Evolutionary conservation across 306 rosid genomes (phyloP).

Genomic region (Crotalaria pallida): DNA sequence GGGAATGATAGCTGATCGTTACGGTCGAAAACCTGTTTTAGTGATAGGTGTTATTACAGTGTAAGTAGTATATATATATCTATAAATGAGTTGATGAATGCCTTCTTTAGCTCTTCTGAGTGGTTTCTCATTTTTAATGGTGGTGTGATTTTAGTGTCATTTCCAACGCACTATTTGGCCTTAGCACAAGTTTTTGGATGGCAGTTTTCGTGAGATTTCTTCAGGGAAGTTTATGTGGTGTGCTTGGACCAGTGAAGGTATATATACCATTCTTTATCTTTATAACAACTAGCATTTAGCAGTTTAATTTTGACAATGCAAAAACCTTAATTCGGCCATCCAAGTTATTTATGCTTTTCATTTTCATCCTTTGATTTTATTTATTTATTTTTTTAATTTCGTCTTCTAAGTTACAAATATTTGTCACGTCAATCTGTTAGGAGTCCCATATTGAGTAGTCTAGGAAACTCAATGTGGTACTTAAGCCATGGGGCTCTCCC

Average conservation of each 20-base stretch:
- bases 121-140: neutral
- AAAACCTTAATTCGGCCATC: too few relatives aligned
- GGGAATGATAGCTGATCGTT: conserved; percentile 84
- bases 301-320: too few relatives aligned
- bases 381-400: too few relatives aligned
- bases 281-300: too few relatives aligned
- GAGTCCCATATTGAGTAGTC: too few relatives aligned
- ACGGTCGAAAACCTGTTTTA: conserved; percentile 77
- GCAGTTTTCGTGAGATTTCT: conserved; percentile 68
- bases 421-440: too few relatives aligned
- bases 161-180: conserved; percentile 86
- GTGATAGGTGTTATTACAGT: conserved; percentile 42
- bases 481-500: too few relatives aligned
- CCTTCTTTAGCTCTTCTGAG: neutral
- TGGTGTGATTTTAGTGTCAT: conserved; percentile 44
- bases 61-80: conserved; percentile 34
- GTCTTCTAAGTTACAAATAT: too few relatives aligned
- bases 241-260: conserved; percentile 92
- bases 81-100: neutral
- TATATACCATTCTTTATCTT: conserved; percentile 20
- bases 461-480: too few relatives aligned
- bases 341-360: too few relatives aligned
- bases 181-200: conserved; percentile 87
- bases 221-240: conserved; percentile 77
- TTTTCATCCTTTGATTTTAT: too few relatives aligned